phyloP scores from a whole-genome alignment of 331 rosid genomes.

The Pyrus hybrid region DNA sequence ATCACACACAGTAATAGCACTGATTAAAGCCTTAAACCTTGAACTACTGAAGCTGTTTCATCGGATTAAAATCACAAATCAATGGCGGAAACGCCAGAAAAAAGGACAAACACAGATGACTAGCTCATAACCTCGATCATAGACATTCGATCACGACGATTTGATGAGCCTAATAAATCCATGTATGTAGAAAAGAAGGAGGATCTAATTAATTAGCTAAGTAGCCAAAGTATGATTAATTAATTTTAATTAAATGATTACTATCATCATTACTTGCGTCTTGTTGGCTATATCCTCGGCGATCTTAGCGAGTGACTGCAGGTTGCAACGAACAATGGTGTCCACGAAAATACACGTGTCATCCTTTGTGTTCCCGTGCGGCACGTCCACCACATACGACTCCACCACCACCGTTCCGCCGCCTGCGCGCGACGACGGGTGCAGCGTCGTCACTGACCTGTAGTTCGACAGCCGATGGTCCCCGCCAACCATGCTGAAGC shows the following conservation, averaged over 20 bases:
- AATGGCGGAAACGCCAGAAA: neutral
- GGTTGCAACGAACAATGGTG: slow-evolving; percentile 83
- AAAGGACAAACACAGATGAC: neutral
- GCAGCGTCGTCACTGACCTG: slow-evolving; percentile 76
- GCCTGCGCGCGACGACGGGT: slow-evolving; percentile 17
- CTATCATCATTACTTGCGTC: neutral
- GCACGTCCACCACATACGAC: slow-evolving; percentile 81
- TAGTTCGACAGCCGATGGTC: slow-evolving; percentile 79
- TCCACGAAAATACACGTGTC: slow-evolving; percentile 75
- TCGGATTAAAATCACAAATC: neutral
- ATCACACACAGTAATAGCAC: neutral
- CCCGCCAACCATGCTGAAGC: slow-evolving; percentile 86
- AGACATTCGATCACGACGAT: too few relatives aligned
- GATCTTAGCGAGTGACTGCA: slow-evolving; percentile 72
- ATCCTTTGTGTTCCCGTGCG: slow-evolving; percentile 69
- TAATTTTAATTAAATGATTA: neutral
- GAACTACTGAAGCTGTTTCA: neutral
- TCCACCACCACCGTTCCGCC: slow-evolving; percentile 69
- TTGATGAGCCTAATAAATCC: too few relatives aligned
- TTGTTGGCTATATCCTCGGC: slow-evolving; percentile 39
- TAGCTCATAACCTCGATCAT: too few relatives aligned
- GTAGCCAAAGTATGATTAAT: neutral
- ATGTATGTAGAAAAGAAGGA: neutral
- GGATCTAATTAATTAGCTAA: neutral
- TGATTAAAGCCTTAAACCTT: neutral